Conservation (phyloP, 768 basidiomycete genomes). For the Collybiopsis luxurians region DNA sequence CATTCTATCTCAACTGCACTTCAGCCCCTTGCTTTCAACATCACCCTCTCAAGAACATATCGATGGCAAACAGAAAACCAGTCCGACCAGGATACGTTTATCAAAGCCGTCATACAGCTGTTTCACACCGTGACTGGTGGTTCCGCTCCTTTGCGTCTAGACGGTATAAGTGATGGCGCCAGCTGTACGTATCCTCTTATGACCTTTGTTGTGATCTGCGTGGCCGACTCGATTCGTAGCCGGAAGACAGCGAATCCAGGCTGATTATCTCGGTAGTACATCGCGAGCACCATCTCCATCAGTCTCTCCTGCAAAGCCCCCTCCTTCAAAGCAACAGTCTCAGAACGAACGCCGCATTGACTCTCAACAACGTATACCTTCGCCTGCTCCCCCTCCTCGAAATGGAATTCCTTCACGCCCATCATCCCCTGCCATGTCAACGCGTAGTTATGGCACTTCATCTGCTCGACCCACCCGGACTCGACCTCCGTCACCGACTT, state of each 20-base stretch:
- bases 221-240: conserved; percentile 8
- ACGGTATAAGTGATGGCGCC: conserved; percentile 46
- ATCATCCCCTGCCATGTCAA: conserved; percentile 37
- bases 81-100: conserved; percentile 70
- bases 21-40: conserved; percentile 67
- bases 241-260: conserved; percentile 16
- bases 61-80: conserved; percentile 82
- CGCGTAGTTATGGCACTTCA: conserved; percentile 14
- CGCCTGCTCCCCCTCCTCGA: conserved; percentile 18
- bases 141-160: conserved; percentile 48
- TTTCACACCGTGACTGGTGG: conserved; percentile 49
- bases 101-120: conserved; percentile 62
- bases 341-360: conserved; percentile 24
- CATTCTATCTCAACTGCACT: conserved; percentile 11
- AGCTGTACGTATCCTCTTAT: conserved; percentile 26
- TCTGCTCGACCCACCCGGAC: conserved; percentile 20
- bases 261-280: conserved; percentile 15
- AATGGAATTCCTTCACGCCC: conserved; percentile 31
- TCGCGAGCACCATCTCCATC: conserved; percentile 15
- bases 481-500: conserved; percentile 19
- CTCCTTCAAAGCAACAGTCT: conserved; percentile 10
- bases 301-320: conserved; percentile 10
- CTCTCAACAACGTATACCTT: conserved; percentile 11
- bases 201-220: not conserved
- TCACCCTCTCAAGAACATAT: conserved; percentile 89